Base-by-base conservation (phyloP, 495 filamentous ascomycete genomes). In the Hypoxylon fuscum region DNA sequence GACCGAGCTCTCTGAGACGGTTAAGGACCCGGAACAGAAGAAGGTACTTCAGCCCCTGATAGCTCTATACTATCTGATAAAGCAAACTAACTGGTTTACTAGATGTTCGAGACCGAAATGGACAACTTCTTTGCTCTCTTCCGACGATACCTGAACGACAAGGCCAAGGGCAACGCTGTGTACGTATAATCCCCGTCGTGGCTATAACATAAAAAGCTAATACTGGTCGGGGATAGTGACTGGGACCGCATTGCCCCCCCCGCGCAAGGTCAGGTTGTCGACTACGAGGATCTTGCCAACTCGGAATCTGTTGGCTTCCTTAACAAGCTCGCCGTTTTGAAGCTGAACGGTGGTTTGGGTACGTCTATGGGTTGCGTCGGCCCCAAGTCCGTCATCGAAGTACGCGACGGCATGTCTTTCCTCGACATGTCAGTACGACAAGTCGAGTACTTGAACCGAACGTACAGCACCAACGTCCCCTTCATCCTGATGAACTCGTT, bases 401-500 rank as follows among this genome's bases (percentile, higher is more conserved):
- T 99, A 76, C 95, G 95, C 76, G 95, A 99, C 74, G 96, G 96
- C 85, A 98, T 98, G 95, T 98, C 95, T 63, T 99, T 99, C 88
- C 85, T 99, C 52, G 95, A 99, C 78, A 87, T 99, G 71, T 98
- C 95, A 6, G 95, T 99, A 65, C 92, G 95, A 69, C 95, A 99
- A 84, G 94, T 99, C 72, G 95, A 99, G 82, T 96, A 93, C 84
- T 88, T 99, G 59, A 99, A 99, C 87, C 90, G 93, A 72, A 97
- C 90, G 40, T 98, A 96, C 81, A 87, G 90, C 67, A 91, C 96
- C 77, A 97, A 97, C 75, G 95, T 99, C 17, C 95, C 95, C 37
- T 97, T 99, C 80, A 89, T 99, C 63, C 87, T 99, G 72, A 99
- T 99, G 95, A 99, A 99, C 87, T 98, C 95, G 53, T 99, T 99